A percentile compares a stretch with the other conserved stretches of the same genome.
phyloP scores from a whole-genome alignment of 192 early-diverging fungal species.

The Coemansia sp. region DNA sequence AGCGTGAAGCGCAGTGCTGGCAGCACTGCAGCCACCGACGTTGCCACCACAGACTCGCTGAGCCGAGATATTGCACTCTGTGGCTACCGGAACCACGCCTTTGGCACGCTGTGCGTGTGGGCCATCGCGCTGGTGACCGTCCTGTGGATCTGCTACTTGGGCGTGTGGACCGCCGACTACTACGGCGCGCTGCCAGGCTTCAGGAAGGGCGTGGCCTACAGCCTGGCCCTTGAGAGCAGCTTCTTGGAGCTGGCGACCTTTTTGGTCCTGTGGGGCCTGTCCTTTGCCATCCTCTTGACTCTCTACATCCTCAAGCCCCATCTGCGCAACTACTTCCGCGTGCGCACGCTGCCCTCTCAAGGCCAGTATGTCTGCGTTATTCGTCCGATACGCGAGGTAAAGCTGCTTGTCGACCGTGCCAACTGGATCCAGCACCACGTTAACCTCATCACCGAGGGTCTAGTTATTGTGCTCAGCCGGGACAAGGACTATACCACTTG shows the following conservation, averaged over 20 bases:
- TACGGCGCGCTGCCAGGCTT: conserved; percentile 46
- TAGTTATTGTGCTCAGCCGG: conserved; percentile 27
- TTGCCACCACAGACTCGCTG: neutral
- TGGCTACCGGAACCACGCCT: conserved; percentile 41
- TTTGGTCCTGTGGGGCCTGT: conserved; percentile 50
- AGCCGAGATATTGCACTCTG: conserved; percentile 4
- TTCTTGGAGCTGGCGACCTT: conserved; percentile 42
- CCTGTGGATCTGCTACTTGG: conserved; percentile 41
- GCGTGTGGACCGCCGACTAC: conserved; percentile 55
- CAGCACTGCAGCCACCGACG: conserved; percentile 5
- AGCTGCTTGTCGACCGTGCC: conserved; percentile 22
- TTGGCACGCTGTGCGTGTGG: conserved; percentile 31
- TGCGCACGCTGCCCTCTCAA: conserved; percentile 48
- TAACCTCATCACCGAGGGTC: conserved; percentile 34
- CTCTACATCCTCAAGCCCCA: conserved; percentile 32
- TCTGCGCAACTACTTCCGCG: conserved; percentile 59
- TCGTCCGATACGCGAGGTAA: conserved; percentile 42
- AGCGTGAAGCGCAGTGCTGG: neutral
- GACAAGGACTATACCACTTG: conserved; percentile 37
- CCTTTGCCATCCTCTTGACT: neutral
- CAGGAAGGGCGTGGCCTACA: conserved; percentile 49
- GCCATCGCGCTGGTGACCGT: conserved; percentile 30
- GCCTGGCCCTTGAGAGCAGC: conserved; percentile 60
- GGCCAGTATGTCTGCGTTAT: conserved; percentile 59
- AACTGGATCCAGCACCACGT: conserved; percentile 15